phyloP scores from a whole-genome alignment of 2,329 filamentous ascomycete genomes.

The Xenoacremonium recifei region DNA sequence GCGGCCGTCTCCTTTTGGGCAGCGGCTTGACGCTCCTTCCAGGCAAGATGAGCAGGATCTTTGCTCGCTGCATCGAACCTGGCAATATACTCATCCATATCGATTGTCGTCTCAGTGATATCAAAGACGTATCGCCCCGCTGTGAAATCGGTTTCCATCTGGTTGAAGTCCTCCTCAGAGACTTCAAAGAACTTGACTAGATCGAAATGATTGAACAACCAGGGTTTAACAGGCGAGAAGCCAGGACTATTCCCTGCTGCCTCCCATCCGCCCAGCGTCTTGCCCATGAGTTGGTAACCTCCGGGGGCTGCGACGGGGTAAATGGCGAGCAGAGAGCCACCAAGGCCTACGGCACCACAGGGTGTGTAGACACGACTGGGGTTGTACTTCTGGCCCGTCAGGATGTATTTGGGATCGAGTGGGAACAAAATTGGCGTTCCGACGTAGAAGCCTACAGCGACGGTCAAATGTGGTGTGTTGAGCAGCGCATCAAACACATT shows the following conservation, averaged over 20 bases:
- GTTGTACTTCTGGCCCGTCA: constrained; percentile 31
- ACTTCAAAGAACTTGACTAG: constrained; percentile 34
- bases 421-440: constrained; percentile 33
- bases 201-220: constrained; percentile 38
- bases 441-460: constrained; percentile 34
- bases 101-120: constrained; percentile 21
- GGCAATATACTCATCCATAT: too few species aligned
- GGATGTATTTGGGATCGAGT: constrained; percentile 18
- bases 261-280: constrained; percentile 33
- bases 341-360: constrained; percentile 34
- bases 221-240: constrained; percentile 28
- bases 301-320: constrained; percentile 38
- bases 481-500: too few species aligned
- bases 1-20: constrained; percentile 5
- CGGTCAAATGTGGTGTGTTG: too few species aligned
- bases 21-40: constrained; percentile 3
- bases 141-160: constrained; percentile 25
- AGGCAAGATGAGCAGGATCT: too few species aligned
- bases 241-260: constrained; percentile 29
- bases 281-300: constrained; percentile 37
- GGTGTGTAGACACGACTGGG: constrained; percentile 36
- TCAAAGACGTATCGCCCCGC: constrained; percentile 31
- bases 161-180: constrained; percentile 29
- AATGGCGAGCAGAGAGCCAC: constrained; percentile 33
- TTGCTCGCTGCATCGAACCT: too few species aligned